Evolutionary conservation across 257 asterid genomes (phyloP).

Genomic region (Solanum paucissectum): DNA sequence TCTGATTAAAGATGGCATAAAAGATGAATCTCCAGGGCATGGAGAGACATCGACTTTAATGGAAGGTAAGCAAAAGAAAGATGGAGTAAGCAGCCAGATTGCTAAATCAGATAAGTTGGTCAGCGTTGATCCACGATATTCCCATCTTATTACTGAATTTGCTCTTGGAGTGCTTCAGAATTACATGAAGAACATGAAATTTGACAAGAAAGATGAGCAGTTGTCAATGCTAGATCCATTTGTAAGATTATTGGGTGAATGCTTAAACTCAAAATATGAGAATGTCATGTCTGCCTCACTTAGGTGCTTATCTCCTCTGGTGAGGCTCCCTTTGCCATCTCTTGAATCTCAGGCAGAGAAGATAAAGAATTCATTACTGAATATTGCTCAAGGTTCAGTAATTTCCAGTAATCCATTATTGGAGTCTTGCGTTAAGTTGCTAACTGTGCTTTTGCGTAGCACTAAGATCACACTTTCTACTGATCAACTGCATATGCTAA

Average conservation of each 20-base stretch:
- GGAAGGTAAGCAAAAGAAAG: slow-evolving; percentile 13
- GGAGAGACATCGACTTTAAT: slow-evolving; percentile 8
- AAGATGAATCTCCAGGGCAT: slow-evolving; percentile 27
- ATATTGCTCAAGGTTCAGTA: slow-evolving; percentile 65
- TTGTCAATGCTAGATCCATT: slow-evolving; percentile 65
- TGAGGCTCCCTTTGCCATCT: slow-evolving; percentile 72
- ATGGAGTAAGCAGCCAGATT: slow-evolving; percentile 15
- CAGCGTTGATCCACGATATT: slow-evolving; percentile 41
- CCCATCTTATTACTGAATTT: slow-evolving; percentile 63
- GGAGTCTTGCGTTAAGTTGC: slow-evolving; percentile 72
- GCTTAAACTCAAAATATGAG: slow-evolving; percentile 76
- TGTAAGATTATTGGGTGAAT: slow-evolving; percentile 47
- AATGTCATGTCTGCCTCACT: slow-evolving; percentile 54
- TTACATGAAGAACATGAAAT: slow-evolving; percentile 51
- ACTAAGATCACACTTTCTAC: slow-evolving; percentile 61
- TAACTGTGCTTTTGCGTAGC: slow-evolving; percentile 58
- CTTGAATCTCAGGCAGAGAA: slow-evolving; percentile 56
- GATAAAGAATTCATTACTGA: slow-evolving; percentile 64
- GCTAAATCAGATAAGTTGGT: slow-evolving; percentile 28
- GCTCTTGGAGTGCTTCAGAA: slow-evolving; percentile 70
- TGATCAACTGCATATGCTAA: slow-evolving; percentile 68
- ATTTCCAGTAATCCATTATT: slow-evolving; percentile 49
- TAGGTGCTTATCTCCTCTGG: slow-evolving; percentile 55
- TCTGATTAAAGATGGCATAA: slow-evolving; percentile 52
- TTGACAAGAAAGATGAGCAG: slow-evolving; percentile 33